A percentile compares a stretch with the other conserved stretches of the same genome.
These are phyloP conservation scores for Tuber magnatum DNA, from an alignment of 495 filamentous ascomycete genomes.

Conservation along the genomic window DNA sequence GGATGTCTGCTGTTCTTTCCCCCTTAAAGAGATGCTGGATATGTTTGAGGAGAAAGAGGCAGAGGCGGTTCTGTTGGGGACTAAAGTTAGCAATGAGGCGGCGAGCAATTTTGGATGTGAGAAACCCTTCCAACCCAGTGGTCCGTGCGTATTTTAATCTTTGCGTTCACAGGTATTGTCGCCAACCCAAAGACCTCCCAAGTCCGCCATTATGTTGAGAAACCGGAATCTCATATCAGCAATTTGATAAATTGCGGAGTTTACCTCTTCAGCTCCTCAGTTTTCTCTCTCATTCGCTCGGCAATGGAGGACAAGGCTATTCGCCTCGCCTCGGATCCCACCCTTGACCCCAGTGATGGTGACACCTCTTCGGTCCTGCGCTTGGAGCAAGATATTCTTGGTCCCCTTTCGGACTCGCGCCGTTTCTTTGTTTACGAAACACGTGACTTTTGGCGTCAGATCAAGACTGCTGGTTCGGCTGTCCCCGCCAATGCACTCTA, in stretches of 20 bases:
- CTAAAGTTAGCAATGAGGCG: conserved; percentile 81
- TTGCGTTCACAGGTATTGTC: conserved; percentile 55
- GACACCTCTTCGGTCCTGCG: conserved; percentile 83
- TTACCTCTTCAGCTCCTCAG: conserved; percentile 89
- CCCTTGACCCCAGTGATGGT: conserved; percentile 78
- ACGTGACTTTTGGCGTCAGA: conserved; percentile 99
- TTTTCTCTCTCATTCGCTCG: conserved; percentile 91
- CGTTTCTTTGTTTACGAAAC: conserved; percentile 98
- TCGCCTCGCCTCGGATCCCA: conserved; percentile 86
- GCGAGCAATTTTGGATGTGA: conserved; percentile 88
- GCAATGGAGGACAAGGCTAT: conserved; percentile 95
- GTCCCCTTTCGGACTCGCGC: conserved; percentile 92
- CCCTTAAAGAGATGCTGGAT: conserved; percentile 66
- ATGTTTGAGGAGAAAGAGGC: conserved; percentile 91
- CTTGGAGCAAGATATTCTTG: conserved; percentile 94
- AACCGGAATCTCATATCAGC: conserved; percentile 95
- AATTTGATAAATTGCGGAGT: conserved; percentile 99
- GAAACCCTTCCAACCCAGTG: conserved; percentile 10
- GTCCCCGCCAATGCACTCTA: conserved; percentile 97
- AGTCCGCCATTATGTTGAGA: conserved; percentile 98
- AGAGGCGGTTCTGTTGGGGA: conserved; percentile 95
- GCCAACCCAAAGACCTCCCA: conserved; percentile 90
- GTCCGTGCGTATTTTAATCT: not conserved
- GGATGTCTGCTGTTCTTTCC: conserved; percentile 99
- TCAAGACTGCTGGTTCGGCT: conserved; percentile 97